phyloP scores from a whole-genome alignment of 768 basidiomycete species.

The Boletus coccyginus region DNA sequence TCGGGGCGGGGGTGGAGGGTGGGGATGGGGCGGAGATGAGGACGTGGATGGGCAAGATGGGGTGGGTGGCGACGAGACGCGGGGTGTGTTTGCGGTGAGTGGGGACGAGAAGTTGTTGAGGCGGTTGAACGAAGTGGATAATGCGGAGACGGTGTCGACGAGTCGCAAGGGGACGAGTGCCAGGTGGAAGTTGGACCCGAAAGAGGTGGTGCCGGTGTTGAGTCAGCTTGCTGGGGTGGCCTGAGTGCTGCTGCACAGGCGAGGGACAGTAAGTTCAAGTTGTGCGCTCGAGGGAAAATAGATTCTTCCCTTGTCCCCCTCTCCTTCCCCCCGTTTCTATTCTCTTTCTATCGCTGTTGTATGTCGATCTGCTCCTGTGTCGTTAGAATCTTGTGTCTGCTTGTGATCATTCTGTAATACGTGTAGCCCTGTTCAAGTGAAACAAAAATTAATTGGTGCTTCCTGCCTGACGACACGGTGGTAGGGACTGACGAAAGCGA shows the following conservation, averaged over 20 bases:
- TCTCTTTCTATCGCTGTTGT: neutral
- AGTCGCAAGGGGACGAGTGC: slow-evolving; percentile 77
- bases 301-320: neutral
- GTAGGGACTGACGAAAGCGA: too few relatives aligned
- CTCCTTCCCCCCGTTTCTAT: neutral
- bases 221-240: slow-evolving; percentile 9
- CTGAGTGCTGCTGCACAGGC: neutral
- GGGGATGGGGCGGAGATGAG: neutral
- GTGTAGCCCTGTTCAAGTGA: neutral
- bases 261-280: too few relatives aligned
- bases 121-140: slow-evolving; percentile 70
- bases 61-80: slow-evolving; percentile 40
- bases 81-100: slow-evolving; percentile 64
- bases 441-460: neutral
- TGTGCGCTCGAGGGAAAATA: neutral
- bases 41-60: slow-evolving; percentile 17
- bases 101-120: slow-evolving; percentile 78
- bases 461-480: too few relatives aligned
- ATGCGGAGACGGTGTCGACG: slow-evolving; percentile 68
- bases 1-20: neutral
- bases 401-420: neutral
- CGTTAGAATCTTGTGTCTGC: neutral
- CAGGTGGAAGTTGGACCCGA: slow-evolving; percentile 55
- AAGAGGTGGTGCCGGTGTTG: slow-evolving; percentile 36
- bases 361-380: neutral